A percentile compares a stretch with the other conserved stretches of the same genome.
Conservation (phyloP, 1,284 basidiomycete species). For the Melampsora abietis-canadensis region DNA sequence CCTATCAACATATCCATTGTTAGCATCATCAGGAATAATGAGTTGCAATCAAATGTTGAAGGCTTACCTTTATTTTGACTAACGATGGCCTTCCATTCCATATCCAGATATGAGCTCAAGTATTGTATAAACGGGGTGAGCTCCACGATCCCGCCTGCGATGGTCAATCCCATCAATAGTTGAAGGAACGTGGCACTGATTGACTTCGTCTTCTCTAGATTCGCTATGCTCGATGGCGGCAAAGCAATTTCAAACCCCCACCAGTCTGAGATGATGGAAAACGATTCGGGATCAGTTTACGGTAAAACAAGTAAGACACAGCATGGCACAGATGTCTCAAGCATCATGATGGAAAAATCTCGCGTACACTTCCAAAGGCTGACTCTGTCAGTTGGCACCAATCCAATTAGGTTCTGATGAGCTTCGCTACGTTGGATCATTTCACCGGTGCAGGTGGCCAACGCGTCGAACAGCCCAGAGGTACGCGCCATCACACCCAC, state of each 20-base stretch:
- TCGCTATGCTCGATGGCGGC: conserved; percentile 44
- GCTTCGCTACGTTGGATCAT: conserved; percentile 10
- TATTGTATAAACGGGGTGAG: conserved; percentile 47
- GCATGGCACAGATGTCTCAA: too few relatives aligned
- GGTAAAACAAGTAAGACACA: too few relatives aligned
- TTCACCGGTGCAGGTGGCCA: conserved; percentile 11
- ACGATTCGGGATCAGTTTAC: too few relatives aligned
- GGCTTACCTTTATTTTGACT: conserved; percentile 45
- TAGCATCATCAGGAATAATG: too few relatives aligned
- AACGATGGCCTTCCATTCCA: conserved; percentile 48
- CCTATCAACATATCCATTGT: conserved; percentile 2
- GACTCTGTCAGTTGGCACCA: conserved; percentile 26
- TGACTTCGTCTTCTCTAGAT: conserved; percentile 43
- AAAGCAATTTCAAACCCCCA: conserved; percentile 50
- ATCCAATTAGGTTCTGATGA: conserved; percentile 24
- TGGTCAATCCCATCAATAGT: conserved; percentile 47
- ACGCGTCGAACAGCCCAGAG: conserved; percentile 18
- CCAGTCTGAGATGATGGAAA: conserved; percentile 41
- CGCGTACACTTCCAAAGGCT: conserved; percentile 32
- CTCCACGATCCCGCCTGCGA: conserved; percentile 48
- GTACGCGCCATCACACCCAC: background rate
- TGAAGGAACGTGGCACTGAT: conserved; percentile 46
- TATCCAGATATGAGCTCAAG: conserved; percentile 47
- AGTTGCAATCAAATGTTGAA: background rate
- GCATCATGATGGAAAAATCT: background rate